Evolutionary conservation across 1,284 basidiomycete genomes (phyloP), one percentile per base, ranked within the genome.

Genomic region (Ganoderma multipileum): DNA sequence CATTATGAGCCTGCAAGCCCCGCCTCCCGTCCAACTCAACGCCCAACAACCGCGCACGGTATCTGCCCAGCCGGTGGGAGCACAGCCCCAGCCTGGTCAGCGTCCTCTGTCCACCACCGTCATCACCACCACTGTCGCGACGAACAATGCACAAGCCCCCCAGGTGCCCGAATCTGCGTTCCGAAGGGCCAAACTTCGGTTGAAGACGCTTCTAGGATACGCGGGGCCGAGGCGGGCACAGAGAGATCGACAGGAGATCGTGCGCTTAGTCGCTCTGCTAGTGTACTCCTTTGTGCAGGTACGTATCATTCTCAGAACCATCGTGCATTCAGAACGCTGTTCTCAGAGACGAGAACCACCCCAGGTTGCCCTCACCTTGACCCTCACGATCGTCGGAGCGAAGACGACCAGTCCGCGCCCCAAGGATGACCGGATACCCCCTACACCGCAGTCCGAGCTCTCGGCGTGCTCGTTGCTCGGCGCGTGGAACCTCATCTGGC

Each of bases 401-500:
- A 38, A 28, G 20, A 61, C 52, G 44, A 52, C 65, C n/a, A 72
- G 71, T 28, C 68, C 67, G 1, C 39, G 30, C 14, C 67, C 69
- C n/a, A 39, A 26, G 14, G 36, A 23, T 26, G 23, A 42, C n/a
- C 23, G 9, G n/a, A 39, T 7, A 11, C 59, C 20, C 52, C 68
- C 18, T 63, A 65, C 1, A n/a, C 14, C 58, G 12, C 67, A 68
- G 52, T 67, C 60, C 4, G 60, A 72, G 52, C 62, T 70, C 2
- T 23, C 36, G 4, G 65, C 69, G 3, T 72, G 71, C 58, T 58
- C 71, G 0, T 55, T 67, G 50, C 64, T 72, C 41, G 71, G 64
- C 47, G 68, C 66, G 44, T 66, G 69, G 50, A 70, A 68, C 44
- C 61, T 72, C 57, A 61, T 72, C 12, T 72, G 69, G 68, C 55